Evolutionary conservation across 306 rosid genomes (phyloP).

Genomic region (Heteromeles arbutifolia): DNA sequence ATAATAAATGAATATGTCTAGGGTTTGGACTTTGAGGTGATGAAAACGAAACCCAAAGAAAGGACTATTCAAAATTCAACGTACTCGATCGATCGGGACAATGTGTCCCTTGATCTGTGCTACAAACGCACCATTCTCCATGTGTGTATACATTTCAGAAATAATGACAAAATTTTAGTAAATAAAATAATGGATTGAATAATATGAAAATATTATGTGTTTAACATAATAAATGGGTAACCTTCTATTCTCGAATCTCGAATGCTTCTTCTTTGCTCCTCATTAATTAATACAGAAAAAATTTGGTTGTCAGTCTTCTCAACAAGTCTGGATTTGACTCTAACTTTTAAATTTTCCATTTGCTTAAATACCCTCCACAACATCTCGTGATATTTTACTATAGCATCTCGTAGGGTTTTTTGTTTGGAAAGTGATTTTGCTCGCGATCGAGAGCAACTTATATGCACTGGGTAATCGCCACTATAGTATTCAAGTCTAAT

Average conservation of each 20-base stretch:
- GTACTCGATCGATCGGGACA: constrained; percentile 5
- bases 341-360: background rate
- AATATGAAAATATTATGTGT: constrained; percentile 5
- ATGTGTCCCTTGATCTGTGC: constrained; percentile 23
- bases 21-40: background rate
- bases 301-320: constrained; percentile 22
- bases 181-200: background rate
- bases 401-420: background rate
- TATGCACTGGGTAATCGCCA: too few relatives aligned
- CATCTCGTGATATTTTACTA: background rate
- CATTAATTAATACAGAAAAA: constrained; percentile 19
- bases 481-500: too few relatives aligned
- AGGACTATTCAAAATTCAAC: constrained; percentile 24
- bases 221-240: constrained; percentile 20
- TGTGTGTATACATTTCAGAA: constrained; percentile 13
- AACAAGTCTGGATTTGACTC: constrained; percentile 17
- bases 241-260: constrained; percentile 57
- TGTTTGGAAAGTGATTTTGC: too few relatives aligned
- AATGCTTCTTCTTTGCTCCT: constrained; percentile 13
- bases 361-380: background rate
- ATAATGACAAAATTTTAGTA: background rate
- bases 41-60: constrained; percentile 3
- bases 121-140: constrained; percentile 30
- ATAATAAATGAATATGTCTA: background rate
- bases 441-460: too few relatives aligned